phyloP scores from a whole-genome alignment of 148 eudicot genomes.

The Camellia granthamiana region DNA sequence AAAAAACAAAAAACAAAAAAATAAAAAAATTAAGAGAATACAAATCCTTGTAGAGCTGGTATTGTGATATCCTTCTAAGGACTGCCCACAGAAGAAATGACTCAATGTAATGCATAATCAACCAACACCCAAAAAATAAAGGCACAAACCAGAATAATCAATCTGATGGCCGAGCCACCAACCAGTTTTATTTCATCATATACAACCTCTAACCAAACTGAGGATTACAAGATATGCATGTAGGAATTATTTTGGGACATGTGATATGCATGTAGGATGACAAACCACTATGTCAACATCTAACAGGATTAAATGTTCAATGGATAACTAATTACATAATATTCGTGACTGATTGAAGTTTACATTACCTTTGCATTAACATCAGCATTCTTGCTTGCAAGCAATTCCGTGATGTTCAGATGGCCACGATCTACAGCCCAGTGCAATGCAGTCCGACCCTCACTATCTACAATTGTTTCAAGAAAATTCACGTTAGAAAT shows the following conservation, averaged over 20 bases:
- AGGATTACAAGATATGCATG: not conserved
- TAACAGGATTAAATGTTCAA: not conserved
- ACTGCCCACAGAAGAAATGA: not conserved
- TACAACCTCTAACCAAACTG: not conserved
- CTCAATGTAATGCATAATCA: not conserved
- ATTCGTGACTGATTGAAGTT: not conserved
- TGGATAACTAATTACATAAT: not conserved
- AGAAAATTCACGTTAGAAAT: not conserved
- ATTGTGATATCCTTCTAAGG: not conserved
- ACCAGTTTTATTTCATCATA: not conserved
- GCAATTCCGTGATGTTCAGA: conserved; percentile 56
- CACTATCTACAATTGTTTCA: conserved; percentile 63
- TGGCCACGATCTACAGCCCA: conserved; percentile 99
- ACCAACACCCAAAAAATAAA: not conserved
- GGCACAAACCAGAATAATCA: not conserved
- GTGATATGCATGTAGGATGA: no score
- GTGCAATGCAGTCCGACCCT: conserved; percentile 91
- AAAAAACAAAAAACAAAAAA: no score
- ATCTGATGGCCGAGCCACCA: not conserved
- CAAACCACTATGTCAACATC: not conserved
- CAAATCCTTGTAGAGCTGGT: not conserved
- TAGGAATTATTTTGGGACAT: not conserved
- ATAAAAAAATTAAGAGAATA: not conserved
- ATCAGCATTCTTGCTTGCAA: conserved; percentile 69
- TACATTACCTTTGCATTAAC: conserved; percentile 68